Evolutionary conservation across 2,329 filamentous ascomycete genomes (phyloP).

Genomic region (Dothideomycetidae sp.): DNA sequence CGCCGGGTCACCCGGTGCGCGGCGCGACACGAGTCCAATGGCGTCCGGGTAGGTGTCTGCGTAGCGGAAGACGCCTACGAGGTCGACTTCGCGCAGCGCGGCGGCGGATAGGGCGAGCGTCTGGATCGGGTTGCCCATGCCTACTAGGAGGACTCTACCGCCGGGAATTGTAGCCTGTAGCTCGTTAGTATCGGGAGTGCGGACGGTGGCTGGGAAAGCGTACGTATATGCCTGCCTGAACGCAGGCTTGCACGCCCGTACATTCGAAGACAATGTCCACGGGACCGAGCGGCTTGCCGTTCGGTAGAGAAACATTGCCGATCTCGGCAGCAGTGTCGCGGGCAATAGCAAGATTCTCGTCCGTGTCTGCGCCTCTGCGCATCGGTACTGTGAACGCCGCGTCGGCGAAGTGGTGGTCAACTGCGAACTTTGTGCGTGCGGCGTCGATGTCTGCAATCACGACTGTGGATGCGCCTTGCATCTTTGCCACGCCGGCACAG

Average conservation of each 20-base stretch:
- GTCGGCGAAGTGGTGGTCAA: constrained; percentile 35
- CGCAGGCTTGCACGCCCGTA: constrained; percentile 60
- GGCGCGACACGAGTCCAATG: constrained; percentile 43
- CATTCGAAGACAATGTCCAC: constrained; percentile 63
- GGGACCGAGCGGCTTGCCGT: constrained; percentile 31
- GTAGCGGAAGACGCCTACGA: constrained; percentile 65
- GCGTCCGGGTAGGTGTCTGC: constrained; percentile 61
- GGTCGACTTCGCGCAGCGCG: constrained; percentile 60
- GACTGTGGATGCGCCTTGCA: constrained; percentile 39
- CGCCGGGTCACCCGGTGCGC: constrained; percentile 39
- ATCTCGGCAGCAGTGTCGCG: constrained; percentile 35
- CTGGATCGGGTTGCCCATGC: constrained; percentile 66
- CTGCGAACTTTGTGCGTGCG: constrained; percentile 42
- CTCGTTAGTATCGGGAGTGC: no score
- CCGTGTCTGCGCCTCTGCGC: constrained; percentile 33
- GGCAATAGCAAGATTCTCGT: constrained; percentile 39
- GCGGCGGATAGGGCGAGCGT: constrained; percentile 60
- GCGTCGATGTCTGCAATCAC: constrained; percentile 48
- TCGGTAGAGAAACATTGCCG: constrained; percentile 24
- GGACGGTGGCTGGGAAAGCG: no score
- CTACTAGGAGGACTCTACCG: constrained; percentile 61
- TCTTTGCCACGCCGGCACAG: constrained; percentile 42
- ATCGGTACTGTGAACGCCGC: constrained; percentile 31
- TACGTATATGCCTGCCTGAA: constrained; percentile 60
- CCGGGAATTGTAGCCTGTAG: constrained; percentile 46